Evolutionary conservation across 2,329 filamentous ascomycete species (phyloP).

Genomic region (Orbilia blumenaviensis): DNA sequence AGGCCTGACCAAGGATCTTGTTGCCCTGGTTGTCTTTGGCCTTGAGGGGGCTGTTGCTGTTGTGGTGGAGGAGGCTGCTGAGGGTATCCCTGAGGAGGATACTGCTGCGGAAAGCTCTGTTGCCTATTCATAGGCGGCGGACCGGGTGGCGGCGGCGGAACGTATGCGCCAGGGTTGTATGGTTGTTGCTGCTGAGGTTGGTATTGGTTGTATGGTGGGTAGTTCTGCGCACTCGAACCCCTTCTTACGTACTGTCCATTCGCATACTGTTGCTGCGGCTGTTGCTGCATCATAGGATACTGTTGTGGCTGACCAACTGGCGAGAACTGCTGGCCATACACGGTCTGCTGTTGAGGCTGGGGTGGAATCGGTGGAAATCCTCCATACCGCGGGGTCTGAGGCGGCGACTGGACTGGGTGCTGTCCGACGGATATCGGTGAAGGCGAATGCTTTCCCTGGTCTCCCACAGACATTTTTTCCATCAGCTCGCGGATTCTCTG

Average conservation of each 20-base stretch:
- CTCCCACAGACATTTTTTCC: conserved; percentile 94
- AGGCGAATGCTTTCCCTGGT: conserved; percentile 61
- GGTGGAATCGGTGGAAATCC: conserved; percentile 52
- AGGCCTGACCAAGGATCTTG: conserved; percentile 59
- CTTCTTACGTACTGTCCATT: conserved; percentile 58
- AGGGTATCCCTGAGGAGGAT: conserved; percentile 53
- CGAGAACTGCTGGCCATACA: conserved; percentile 54
- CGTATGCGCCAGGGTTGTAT: conserved; percentile 68
- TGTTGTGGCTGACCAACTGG: conserved; percentile 51
- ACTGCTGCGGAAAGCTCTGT: conserved; percentile 69
- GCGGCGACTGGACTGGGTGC: conserved; percentile 63
- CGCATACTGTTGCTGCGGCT: conserved; percentile 61
- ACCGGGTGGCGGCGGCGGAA: conserved; percentile 72
- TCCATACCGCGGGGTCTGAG: conserved; percentile 65
- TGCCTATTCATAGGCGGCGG: conserved; percentile 71
- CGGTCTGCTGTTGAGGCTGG: conserved; percentile 50
- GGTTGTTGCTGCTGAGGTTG: conserved; percentile 61
- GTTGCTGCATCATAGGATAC: conserved; percentile 58
- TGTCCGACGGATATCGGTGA: conserved; percentile 60
- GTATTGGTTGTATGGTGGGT: conserved; percentile 45
- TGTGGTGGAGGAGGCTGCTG: conserved; percentile 56
- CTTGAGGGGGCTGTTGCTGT: conserved; percentile 5
- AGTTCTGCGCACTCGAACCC: conserved; percentile 43
- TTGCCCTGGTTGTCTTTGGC: conserved; percentile 59
- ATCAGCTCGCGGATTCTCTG: conserved; percentile 87